These are phyloP conservation scores for Hibiscus tridactylites DNA, from an alignment of 345 rosid genomes.

Conservation along the genomic window DNA sequence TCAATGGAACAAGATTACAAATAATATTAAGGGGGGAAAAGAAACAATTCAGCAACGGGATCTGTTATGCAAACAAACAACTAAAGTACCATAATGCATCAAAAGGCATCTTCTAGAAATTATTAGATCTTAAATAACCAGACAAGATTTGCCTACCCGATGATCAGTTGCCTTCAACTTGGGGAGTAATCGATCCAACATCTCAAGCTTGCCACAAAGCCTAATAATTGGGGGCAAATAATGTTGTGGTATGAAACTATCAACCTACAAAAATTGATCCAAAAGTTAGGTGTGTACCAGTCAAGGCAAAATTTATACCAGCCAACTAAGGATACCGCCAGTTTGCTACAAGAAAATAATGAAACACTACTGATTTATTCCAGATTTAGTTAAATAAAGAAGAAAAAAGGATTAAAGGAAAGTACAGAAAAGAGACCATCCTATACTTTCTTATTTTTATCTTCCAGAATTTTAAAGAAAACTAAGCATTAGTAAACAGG, in stretches of 20 bases:
- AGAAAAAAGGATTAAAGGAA: conserved; percentile 4
- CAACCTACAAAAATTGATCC: conserved; percentile 48
- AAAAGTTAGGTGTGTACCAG: not conserved
- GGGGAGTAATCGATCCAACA: conserved; percentile 83
- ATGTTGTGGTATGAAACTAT: conserved; percentile 62
- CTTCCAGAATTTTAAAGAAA: conserved; percentile 10
- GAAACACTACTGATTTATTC: not conserved
- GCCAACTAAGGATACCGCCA: not conserved
- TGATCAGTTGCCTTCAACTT: conserved; percentile 24
- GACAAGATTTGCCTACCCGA: conserved; percentile 44
- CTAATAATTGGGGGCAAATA: conserved; percentile 75
- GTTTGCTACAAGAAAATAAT: not conserved
- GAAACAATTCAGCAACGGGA: not conserved
- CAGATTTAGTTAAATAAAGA: not conserved
- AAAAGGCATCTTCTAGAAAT: not conserved
- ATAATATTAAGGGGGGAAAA: no score
- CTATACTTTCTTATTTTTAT: not conserved
- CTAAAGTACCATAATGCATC: not conserved
- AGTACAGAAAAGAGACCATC: not conserved
- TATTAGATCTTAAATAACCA: conserved; percentile 1
- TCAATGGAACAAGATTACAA: not conserved
- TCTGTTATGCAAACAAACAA: not conserved
- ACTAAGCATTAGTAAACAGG: not conserved
- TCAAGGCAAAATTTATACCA: conserved; percentile 9
- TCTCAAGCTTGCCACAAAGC: conserved; percentile 95